These are phyloP conservation scores for Phlebiopsis gigantea DNA, from an alignment of 768 basidiomycete genomes.

Conservation along the genomic window DNA sequence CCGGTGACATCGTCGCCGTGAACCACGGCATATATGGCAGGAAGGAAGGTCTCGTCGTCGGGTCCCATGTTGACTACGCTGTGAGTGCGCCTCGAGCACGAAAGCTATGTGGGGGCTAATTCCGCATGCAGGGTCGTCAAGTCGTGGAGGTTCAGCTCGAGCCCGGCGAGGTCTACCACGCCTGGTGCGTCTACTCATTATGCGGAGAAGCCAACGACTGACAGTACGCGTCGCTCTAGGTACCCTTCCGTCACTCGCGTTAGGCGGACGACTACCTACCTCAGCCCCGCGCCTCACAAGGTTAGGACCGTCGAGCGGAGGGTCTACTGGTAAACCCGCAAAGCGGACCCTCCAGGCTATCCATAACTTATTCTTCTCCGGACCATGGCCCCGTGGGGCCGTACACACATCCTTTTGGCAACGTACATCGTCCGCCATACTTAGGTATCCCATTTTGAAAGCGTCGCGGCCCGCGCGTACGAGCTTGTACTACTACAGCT, in stretches of 20 bases:
- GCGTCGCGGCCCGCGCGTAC: neutral
- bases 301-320: constrained; percentile 65
- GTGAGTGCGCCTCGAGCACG: constrained; percentile 37
- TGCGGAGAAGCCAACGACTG: no score
- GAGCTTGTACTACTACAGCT: neutral
- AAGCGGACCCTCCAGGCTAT: neutral
- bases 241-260: constrained; percentile 79
- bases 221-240: constrained; percentile 31
- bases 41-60: constrained; percentile 77
- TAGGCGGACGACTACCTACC: constrained; percentile 63
- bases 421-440: neutral
- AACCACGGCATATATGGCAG: constrained; percentile 56
- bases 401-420: neutral
- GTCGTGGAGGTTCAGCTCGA: constrained; percentile 81
- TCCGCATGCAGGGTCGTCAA: constrained; percentile 62
- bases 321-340: constrained; percentile 62
- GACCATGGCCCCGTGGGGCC: constrained; percentile 1
- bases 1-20: constrained; percentile 80
- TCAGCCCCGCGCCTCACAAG: constrained; percentile 34
- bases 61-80: constrained; percentile 63
- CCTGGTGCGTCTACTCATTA: constrained; percentile 39
- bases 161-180: constrained; percentile 58
- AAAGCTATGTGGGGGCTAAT: neutral
- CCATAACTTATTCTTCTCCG: constrained; percentile 1
- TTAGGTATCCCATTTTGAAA: neutral